phyloP scores from a whole-genome alignment of 306 rosid species.

The Gleditsia sinensis region DNA sequence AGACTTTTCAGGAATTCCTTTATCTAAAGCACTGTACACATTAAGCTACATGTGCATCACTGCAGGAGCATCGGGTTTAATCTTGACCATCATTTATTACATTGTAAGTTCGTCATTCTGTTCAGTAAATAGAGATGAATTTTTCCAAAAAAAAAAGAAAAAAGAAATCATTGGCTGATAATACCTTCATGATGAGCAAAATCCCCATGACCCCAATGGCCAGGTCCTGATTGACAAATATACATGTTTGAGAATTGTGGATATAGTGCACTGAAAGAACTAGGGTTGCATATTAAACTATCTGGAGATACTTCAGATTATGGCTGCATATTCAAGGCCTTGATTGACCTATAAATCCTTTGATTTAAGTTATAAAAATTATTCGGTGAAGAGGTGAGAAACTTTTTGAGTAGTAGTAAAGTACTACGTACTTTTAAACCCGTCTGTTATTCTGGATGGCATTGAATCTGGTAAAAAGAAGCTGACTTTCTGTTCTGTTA shows the following conservation, averaged over 20 bases:
- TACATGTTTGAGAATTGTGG: background rate
- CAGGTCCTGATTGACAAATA: background rate
- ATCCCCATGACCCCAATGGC: constrained; percentile 3
- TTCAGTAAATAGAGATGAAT: background rate
- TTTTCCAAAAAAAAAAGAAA: background rate
- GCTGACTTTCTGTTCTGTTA: constrained; percentile 15
- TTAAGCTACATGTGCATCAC: constrained; percentile 77
- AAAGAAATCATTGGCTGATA: constrained; percentile 7
- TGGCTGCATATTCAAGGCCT: too few relatives aligned
- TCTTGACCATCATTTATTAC: constrained; percentile 57
- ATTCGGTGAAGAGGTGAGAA: background rate
- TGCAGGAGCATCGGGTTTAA: constrained; percentile 76
- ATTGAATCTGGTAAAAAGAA: constrained; percentile 11
- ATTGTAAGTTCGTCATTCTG: constrained; percentile 51
- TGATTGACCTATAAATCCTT: background rate
- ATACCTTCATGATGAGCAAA: constrained; percentile 1
- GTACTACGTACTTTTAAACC: background rate
- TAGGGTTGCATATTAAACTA: background rate
- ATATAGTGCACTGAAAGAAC: background rate
- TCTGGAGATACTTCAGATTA: background rate
- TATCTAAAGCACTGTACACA: constrained; percentile 75
- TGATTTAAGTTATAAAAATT: background rate
- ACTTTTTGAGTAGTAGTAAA: background rate
- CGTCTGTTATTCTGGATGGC: background rate
- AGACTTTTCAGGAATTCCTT: constrained; percentile 67